Percentiles rank a stretch among this genome's conserved stretches.
Evolutionary conservation across 148 eudicot species (phyloP).

Genomic region (Talinum fruticosum): DNA sequence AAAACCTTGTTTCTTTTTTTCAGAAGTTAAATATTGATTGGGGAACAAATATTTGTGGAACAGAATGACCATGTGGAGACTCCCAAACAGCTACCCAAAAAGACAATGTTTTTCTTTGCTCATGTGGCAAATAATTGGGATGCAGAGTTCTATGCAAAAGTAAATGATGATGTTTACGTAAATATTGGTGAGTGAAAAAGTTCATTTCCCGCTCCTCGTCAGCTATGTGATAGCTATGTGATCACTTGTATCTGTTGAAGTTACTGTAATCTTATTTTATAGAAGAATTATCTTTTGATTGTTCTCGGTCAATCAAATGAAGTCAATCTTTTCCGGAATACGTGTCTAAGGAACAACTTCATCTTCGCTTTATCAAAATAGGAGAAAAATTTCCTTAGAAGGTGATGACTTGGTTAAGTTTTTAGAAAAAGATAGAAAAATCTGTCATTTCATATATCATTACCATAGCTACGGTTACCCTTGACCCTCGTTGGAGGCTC

Average conservation of each 20-base stretch:
- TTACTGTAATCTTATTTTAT: background rate
- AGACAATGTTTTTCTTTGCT: conserved; percentile 78
- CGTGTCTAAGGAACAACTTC: background rate
- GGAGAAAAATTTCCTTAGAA: background rate
- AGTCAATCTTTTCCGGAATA: background rate
- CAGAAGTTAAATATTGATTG: conserved; percentile 13
- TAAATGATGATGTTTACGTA: conserved; percentile 73
- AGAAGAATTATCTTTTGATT: background rate
- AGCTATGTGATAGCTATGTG: conserved; percentile 1
- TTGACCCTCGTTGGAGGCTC: background rate
- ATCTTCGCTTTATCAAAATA: background rate
- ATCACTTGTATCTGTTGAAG: conserved; percentile 9
- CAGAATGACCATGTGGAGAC: conserved; percentile 83
- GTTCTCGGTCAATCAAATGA: background rate
- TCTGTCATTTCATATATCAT: background rate
- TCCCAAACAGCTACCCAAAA: conserved; percentile 56
- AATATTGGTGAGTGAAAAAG: conserved; percentile 53
- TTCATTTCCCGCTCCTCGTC: background rate
- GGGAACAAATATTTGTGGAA: conserved; percentile 1
- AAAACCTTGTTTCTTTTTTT: conserved; percentile 6
- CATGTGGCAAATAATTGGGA: conserved; percentile 71
- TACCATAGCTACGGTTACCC: background rate
- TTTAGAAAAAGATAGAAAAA: background rate
- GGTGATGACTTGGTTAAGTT: conserved; percentile 5
- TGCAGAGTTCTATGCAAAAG: conserved; percentile 83